These are phyloP conservation scores for Fraxinus albicans DNA, from an alignment of 305 asterid genomes.

Conservation along the genomic window DNA sequence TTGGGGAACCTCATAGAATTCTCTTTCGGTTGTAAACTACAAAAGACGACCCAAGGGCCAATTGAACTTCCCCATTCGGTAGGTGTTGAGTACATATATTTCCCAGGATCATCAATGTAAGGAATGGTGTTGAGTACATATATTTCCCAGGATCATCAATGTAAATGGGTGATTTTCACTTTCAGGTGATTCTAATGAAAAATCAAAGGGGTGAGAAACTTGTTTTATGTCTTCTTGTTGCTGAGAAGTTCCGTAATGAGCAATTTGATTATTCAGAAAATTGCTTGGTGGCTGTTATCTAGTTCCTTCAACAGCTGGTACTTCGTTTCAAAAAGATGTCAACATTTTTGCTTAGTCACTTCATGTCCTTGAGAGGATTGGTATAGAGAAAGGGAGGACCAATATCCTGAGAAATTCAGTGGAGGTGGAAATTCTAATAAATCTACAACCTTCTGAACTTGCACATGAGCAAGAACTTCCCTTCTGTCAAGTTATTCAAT, in stretches of 20 bases:
- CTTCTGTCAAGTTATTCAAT: neutral
- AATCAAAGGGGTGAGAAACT: too few species aligned
- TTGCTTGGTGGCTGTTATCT: too few species aligned
- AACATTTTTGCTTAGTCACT: neutral
- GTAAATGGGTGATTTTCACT: neutral
- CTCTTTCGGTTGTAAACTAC: conserved; percentile 11
- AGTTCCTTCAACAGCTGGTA: neutral
- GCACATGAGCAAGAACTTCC: neutral
- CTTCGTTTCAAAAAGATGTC: neutral
- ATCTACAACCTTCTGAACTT: neutral
- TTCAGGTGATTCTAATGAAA: neutral
- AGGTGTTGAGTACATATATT: neutral
- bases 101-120: neutral
- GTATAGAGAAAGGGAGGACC: neutral
- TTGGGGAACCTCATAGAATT: neutral
- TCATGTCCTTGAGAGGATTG: neutral
- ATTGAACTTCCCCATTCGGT: conserved; percentile 24
- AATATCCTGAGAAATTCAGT: neutral
- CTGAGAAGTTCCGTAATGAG: too few species aligned
- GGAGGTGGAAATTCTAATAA: neutral
- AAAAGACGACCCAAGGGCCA: conserved; percentile 5
- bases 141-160: too few species aligned
- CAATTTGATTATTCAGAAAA: too few species aligned
- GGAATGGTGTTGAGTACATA: neutral
- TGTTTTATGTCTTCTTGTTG: too few species aligned